phyloP scores from a whole-genome alignment of 768 basidiomycete species.

The Tylopilus sp. region DNA sequence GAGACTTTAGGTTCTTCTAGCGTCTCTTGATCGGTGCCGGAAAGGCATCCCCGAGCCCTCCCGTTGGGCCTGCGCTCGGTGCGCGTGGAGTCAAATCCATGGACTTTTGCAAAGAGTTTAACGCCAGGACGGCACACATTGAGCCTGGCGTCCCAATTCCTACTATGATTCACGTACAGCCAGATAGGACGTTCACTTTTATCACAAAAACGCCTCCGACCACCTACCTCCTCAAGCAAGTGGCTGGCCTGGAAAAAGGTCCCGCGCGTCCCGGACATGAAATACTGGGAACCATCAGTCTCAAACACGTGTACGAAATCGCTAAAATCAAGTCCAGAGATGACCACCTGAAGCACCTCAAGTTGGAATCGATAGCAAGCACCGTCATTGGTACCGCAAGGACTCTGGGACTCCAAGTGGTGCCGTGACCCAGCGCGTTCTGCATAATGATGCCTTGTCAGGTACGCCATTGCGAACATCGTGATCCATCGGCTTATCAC shows the following conservation, averaged over 20 bases:
- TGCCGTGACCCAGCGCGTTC: conserved; percentile 55
- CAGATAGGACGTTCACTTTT: conserved; percentile 95
- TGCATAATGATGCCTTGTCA: conserved; percentile 11
- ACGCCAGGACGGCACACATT: conserved; percentile 90
- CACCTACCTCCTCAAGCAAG: conserved; percentile 86
- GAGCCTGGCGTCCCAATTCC: conserved; percentile 84
- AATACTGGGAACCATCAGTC: conserved; percentile 73
- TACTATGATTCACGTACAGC: conserved; percentile 89
- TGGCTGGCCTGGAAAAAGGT: conserved; percentile 87
- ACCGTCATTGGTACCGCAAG: conserved; percentile 86
- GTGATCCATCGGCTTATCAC: conserved; percentile 23
- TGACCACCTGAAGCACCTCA: conserved; percentile 82
- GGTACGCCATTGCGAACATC: conserved; percentile 26
- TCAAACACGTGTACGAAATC: conserved; percentile 99
- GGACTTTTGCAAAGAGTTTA: conserved; percentile 99
- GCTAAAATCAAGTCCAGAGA: conserved; percentile 95
- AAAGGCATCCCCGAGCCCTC: conserved; percentile 94
- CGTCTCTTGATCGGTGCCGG: conserved; percentile 87
- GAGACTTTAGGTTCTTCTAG: conserved; percentile 37
- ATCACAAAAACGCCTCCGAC: conserved; percentile 88
- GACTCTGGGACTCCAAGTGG: conserved; percentile 86
- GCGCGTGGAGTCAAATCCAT: conserved; percentile 98
- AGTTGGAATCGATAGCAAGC: conserved; percentile 83
- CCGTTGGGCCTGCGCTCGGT: conserved; percentile 95
- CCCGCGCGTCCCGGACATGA: conserved; percentile 80